Percentiles rank a stretch among this genome's conserved stretches.
These are phyloP conservation scores for Meripilus lineatus DNA, from an alignment of 1,284 basidiomycete species.

Conservation along the genomic window DNA sequence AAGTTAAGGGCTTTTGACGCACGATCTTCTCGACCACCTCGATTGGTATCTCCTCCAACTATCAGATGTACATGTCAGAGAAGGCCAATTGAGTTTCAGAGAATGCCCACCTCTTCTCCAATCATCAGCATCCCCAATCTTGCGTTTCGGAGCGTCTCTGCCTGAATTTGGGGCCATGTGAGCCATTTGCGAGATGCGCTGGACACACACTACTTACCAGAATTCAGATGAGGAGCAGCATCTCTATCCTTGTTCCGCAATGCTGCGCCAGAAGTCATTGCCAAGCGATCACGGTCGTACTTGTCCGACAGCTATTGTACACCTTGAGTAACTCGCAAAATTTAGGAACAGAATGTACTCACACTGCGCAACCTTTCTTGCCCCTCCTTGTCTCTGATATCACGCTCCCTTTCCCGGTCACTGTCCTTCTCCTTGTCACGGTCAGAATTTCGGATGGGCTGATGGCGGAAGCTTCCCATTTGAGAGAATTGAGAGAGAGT, in stretches of 20 bases:
- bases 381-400: constrained; percentile 66
- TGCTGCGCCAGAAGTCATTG: constrained; percentile 39
- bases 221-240: constrained; percentile 52
- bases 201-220: constrained; percentile 22
- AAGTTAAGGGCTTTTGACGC: constrained; percentile 23
- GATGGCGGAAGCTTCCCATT: constrained; percentile 87
- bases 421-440: constrained; percentile 54
- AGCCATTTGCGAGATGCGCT: too few species aligned
- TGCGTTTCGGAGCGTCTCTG: constrained; percentile 60
- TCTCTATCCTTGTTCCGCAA: constrained; percentile 67
- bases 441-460: constrained; percentile 66
- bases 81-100: too few species aligned
- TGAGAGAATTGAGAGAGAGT: constrained; percentile 75
- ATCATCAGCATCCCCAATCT: constrained; percentile 71
- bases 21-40: constrained; percentile 58
- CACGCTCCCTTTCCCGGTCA: constrained; percentile 64
- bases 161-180: constrained; percentile 40
- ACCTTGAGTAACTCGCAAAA: constrained; percentile 12
- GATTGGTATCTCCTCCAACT: constrained; percentile 42
- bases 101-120: constrained; percentile 67
- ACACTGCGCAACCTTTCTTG: constrained; percentile 72
- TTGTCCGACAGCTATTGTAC: constrained; percentile 70
- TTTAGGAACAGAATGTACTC: constrained; percentile 25
- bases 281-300: constrained; percentile 76
- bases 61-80: too few species aligned